These are phyloP conservation scores for Wallacemonas sp. DNA, from an alignment of 208 protist genomes.

Conservation along the genomic window DNA sequence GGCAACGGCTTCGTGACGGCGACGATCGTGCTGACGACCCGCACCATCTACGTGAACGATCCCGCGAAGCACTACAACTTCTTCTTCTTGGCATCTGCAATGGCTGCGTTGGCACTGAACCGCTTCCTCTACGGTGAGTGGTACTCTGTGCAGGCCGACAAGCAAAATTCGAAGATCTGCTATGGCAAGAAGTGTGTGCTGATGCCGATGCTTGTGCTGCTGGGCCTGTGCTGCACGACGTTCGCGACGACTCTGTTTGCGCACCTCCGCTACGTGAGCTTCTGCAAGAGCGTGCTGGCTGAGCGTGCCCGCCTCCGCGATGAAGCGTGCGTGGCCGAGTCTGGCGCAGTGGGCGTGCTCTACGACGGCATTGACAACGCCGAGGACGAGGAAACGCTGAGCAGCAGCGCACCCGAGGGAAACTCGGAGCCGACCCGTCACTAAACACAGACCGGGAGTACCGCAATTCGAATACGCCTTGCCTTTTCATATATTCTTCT, in stretches of 20 bases:
- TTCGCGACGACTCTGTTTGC: constrained; percentile 21
- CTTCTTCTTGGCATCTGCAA: constrained; percentile 17
- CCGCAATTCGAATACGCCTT: too few relatives aligned
- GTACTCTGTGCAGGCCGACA: constrained; percentile 42
- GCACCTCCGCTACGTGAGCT: constrained; percentile 22
- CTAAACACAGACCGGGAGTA: too few relatives aligned
- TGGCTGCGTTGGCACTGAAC: constrained; percentile 40
- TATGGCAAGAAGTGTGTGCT: constrained; percentile 18
- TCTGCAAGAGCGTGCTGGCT: constrained; percentile 20
- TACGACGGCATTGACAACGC: constrained; percentile 16
- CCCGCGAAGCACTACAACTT: constrained; percentile 54
- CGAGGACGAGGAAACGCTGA: constrained; percentile 6
- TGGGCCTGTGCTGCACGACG: constrained; percentile 20
- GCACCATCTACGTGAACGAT: constrained; percentile 45
- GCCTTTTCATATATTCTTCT: neutral
- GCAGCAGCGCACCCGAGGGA: too few relatives aligned
- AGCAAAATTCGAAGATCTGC: constrained; percentile 26
- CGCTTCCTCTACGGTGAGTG: constrained; percentile 49
- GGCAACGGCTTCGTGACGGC: constrained; percentile 36
- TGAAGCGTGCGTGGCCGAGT: constrained; percentile 14
- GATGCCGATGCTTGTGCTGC: constrained; percentile 27
- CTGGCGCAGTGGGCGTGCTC: neutral
- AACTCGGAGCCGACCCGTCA: too few relatives aligned
- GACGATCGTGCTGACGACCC: constrained; percentile 33
- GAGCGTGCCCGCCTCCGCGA: constrained; percentile 28